Percentiles rank a stretch among this genome's conserved stretches.
Evolutionary conservation across 176 grass and related monocot species (phyloP).

Genomic region (Elymus sibiricus): DNA sequence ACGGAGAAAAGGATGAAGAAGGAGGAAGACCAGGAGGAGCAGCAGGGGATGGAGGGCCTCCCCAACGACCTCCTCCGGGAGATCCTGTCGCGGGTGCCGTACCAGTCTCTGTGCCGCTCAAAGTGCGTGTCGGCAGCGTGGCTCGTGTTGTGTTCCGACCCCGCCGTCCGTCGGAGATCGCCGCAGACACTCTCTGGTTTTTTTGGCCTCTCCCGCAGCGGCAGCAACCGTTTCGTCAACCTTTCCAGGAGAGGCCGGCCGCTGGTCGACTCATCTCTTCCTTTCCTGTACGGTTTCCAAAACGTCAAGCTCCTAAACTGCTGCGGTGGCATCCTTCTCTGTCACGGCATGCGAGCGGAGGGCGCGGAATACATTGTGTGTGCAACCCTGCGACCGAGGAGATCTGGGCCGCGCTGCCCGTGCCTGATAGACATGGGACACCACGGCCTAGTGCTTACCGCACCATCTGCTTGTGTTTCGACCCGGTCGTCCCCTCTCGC

Average conservation of each 20-base stretch:
- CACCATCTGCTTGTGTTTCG: too few relatives aligned
- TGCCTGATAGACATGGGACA: neutral
- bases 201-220: neutral
- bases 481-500: neutral
- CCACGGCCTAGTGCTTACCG: neutral
- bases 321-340: neutral
- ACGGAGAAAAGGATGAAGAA: neutral
- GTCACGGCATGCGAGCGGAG: neutral
- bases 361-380: neutral
- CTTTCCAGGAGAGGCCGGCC: neutral
- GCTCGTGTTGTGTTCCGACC: neutral
- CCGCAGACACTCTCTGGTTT: neutral
- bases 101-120: neutral
- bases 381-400: neutral
- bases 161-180: neutral
- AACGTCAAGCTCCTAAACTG: neutral
- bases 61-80: neutral
- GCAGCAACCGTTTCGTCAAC: neutral
- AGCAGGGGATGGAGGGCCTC: neutral
- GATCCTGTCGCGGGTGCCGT: neutral
- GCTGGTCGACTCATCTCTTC: neutral
- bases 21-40: neutral
- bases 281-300: neutral
- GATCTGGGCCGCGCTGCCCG: neutral
- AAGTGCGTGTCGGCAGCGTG: neutral